Base-by-base conservation (phyloP, 2,329 filamentous ascomycete species). In the Chaetomiaceae sp. region DNA sequence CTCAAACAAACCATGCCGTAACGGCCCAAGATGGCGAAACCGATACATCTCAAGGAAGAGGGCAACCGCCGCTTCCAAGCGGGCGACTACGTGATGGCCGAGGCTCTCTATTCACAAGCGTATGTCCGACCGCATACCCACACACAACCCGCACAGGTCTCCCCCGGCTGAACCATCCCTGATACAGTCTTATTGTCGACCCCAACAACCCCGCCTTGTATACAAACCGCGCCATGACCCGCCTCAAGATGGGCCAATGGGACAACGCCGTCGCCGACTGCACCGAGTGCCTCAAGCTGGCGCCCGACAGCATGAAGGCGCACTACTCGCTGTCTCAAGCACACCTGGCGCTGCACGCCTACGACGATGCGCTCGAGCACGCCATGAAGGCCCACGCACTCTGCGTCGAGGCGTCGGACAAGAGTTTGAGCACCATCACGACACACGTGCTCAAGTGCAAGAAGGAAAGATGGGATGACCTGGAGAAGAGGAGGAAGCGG, bases 191-290 rank as follows among this genome's bases (percentile, higher is more conserved):
- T 62, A 82, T 87, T 62, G 82, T 84, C 66, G 89, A 95, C 69
- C 79, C 87, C 4, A 79, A 75, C 51, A 94, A 95, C 66, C 82
- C 87, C 1, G 76, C 86, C 27, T 79, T 96, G 46, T 96, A 90
- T 72, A 92, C 90, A 34, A 97, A 96, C 72, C 88, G 91, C 49
- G 89, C 90, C 47, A 87, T 96, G 72, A 84, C 87, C 3, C 82
- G 90, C 36, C 76, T 94, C 54, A 88, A 87, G 70, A 79, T 95
- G 20, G 73, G 78, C 55, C 76, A 82, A 62, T 95, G 86, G 81
- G 79, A 88, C 27, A 83, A 78, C 9, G 90, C 86, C 44, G 85
- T 94, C 58, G 75, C 82, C 55, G 91, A 96, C 70, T 92, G 90
- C 66, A 71, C 85, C 48, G 76, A 82, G 47, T 90, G 87, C 58